These are phyloP conservation scores for Cyberlindnera misumaiensis DNA, from an alignment of 805 yeast species.

Conservation along the genomic window DNA sequence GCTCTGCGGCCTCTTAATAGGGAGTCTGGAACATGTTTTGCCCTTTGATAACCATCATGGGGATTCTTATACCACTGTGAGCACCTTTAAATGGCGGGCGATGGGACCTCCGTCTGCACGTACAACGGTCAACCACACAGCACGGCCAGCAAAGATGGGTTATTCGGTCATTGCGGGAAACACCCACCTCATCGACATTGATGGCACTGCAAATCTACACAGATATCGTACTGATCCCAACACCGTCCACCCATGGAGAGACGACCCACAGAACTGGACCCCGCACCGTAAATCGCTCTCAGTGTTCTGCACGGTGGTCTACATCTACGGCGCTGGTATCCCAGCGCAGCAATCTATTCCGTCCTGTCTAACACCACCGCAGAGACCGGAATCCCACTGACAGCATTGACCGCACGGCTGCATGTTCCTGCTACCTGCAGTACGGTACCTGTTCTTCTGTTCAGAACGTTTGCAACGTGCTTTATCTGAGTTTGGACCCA, in stretches of 20 bases:
- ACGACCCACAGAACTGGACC: slow-evolving; percentile 66
- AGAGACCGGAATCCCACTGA: slow-evolving; percentile 29
- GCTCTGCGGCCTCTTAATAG: too few species aligned
- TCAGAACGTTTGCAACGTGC: slow-evolving; percentile 32
- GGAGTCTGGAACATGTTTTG: too few species aligned
- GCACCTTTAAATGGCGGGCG: too few species aligned
- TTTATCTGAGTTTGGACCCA: slow-evolving; percentile 38
- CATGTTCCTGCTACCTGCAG: slow-evolving; percentile 40
- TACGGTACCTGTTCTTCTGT: slow-evolving; percentile 40
- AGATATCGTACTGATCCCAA: slow-evolving; percentile 53
- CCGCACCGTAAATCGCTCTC: slow-evolving; percentile 39
- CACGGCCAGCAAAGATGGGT: too few species aligned
- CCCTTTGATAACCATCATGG: too few species aligned
- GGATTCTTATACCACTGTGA: too few species aligned
- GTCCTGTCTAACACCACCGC: slow-evolving; percentile 32
- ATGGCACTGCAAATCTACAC: too few species aligned
- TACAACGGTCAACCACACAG: too few species aligned
- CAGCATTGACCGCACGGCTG: slow-evolving; percentile 40
- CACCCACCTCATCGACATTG: too few species aligned
- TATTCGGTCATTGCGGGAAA: too few species aligned
- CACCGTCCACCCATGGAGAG: slow-evolving; percentile 61
- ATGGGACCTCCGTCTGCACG: too few species aligned
- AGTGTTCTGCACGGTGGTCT: slow-evolving; percentile 37
- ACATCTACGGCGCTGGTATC: slow-evolving; percentile 39
- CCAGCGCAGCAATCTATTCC: slow-evolving; percentile 44